phyloP scores from a whole-genome alignment of 1,139 yeast species.

The Taiozyma onychis region DNA sequence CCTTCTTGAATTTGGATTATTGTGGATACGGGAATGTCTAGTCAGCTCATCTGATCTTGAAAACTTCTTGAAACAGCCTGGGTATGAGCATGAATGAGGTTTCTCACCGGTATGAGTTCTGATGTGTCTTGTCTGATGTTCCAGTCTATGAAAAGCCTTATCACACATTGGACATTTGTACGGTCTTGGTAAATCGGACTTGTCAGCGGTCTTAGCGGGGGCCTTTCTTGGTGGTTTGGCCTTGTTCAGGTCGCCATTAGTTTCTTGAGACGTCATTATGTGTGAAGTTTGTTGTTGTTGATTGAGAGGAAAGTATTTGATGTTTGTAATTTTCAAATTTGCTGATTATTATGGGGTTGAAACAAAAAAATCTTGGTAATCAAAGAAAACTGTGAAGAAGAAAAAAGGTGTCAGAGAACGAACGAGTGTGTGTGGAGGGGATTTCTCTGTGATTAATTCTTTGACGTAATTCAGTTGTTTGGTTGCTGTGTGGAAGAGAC shows the following conservation, averaged over 20 bases:
- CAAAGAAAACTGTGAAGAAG: too few relatives aligned
- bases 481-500: background rate
- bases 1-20: slow-evolving; percentile 65
- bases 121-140: slow-evolving; percentile 92
- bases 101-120: slow-evolving; percentile 95
- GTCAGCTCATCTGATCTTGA: slow-evolving; percentile 89
- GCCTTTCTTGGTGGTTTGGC: background rate
- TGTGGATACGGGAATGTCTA: slow-evolving; percentile 82
- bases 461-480: too few relatives aligned
- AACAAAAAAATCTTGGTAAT: too few relatives aligned
- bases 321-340: too few relatives aligned
- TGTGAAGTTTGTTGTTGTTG: background rate
- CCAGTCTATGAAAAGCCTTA: slow-evolving; percentile 87
- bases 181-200: slow-evolving; percentile 37
- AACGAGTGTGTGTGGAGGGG: background rate
- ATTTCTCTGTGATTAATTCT: too few relatives aligned
- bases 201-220: slow-evolving; percentile 4
- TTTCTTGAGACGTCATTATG: background rate
- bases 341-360: background rate
- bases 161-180: slow-evolving; percentile 90
- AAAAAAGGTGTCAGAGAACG: background rate
- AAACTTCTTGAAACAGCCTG: slow-evolving; percentile 82
- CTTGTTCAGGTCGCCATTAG: background rate
- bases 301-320: background rate
- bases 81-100: slow-evolving; percentile 84